Base-by-base conservation (phyloP, 1,284 basidiomycete genomes). In the Lentinula novae-zelandiae region DNA sequence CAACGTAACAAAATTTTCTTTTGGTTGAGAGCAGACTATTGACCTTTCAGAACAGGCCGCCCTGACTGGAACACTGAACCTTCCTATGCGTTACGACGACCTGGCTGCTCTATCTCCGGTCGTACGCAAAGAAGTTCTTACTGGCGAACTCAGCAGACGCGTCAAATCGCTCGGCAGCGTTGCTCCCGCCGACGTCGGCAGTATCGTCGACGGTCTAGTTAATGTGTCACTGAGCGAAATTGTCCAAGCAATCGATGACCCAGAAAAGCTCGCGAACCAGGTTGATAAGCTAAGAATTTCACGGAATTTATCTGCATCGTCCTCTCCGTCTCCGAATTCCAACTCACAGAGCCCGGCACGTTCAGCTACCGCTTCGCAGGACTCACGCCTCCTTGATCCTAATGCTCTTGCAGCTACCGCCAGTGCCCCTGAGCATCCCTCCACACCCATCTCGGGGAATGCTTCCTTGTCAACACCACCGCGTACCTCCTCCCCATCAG, bases 11-110 rank as follows among this genome's bases (percentile, higher is more conserved):
- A 22, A 3, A 13, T 39, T 10, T 52, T 20, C 22, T 12, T 5
- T 38, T 31, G n/a, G 33, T 50, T 7, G n/a, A 22, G 8, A 40
- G 27, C 5, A 7, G 38, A 17, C 60, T 65, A 48, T 52, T 57
- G 17, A 34, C 13, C 50, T 51, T 42, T 38, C 4, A 13, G 27
- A 27, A 20, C 58, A 92, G 90, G 90, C 90, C 63, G 90, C 91
- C 5, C 77, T 92, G 5, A 74, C 85, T 7, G 91, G 91, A 10
- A 92, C 86, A 0, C 78, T 92, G 38, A 90, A 89, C 68, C 71
- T 92, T 22, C 86, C 90, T 0, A 88, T 92, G 85, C 85, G 83
- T 20, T 92, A 90, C 62, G 92, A 94, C 64, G 90, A 93, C 61
- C 81, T 95, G 17, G 81, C 89, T 0, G 82, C 86, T 0, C 76